Base-by-base conservation (phyloP, 1,139 yeast species). In the Pichia inconspicua region DNA sequence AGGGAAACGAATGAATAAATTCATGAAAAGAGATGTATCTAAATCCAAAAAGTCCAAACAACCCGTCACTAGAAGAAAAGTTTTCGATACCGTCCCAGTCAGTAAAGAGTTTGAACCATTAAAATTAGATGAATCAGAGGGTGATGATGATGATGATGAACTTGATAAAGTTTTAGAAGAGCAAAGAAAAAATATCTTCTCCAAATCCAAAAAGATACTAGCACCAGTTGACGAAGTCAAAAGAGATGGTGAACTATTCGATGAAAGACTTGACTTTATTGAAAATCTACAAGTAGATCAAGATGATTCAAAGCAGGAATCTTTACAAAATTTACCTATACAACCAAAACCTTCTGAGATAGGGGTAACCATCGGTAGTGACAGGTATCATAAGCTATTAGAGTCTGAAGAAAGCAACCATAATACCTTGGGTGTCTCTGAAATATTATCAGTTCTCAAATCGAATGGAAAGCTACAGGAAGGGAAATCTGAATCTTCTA, bases 181-280 rank as follows among this genome's bases (percentile, higher is more conserved):
- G 14, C 72, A 69, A 43, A 67, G 88, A 53, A 56, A 67, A 25
- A 17, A 12, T 56, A 55, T 38, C 55, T 48, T 4, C 73, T 71
- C 1, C 53, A 76, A 32, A 69, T 76, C 0, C 2, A 34, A 4
- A n/a, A n/a, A 4, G 5, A 59, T 65, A 45, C 71, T 68, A 69
- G 68, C 3, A 72, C 37, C 27, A 22, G 38, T 32, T 42, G 25
- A n/a, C 19, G 39, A 17, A 14, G 45, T 67, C 14, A 44, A 46
- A 2, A 32, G 14, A 31, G 28, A 69, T 42, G 65, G 66, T 12
- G 57, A 57, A 36, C 57, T 34, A 34, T 68, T 80, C 42, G 82
- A 82, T 60, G 85, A 80, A 48, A 80, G 79, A 4, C 62, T 70
- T 3, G 84, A 78, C 35, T 83, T 85, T 60, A 67, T 85, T 51